phyloP scores from a whole-genome alignment of 352 stramenopile species.

The Phytophthora boehmeriae region DNA sequence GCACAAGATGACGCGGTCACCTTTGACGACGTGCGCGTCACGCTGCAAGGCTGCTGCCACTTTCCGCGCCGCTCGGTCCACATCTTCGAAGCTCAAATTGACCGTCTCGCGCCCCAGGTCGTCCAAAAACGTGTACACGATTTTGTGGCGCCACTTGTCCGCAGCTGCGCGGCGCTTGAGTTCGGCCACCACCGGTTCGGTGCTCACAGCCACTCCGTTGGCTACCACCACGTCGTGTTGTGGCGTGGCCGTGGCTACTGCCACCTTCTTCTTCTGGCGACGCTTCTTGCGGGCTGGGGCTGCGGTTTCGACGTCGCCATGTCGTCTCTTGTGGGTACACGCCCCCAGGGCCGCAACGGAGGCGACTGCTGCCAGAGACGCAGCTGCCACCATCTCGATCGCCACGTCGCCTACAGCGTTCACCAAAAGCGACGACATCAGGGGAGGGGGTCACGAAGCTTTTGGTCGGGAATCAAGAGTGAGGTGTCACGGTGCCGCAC shows the following conservation, averaged over 20 bases:
- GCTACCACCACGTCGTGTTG: constrained; percentile 33
- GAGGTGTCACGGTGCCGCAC: background rate
- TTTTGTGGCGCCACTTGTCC: constrained; percentile 58
- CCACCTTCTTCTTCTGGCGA: constrained; percentile 24
- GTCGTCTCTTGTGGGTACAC: constrained; percentile 38
- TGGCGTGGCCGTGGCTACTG: background rate
- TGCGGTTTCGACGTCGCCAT: constrained; percentile 1
- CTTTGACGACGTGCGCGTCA: constrained; percentile 51
- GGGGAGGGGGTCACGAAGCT: background rate
- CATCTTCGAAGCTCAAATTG: constrained; percentile 75
- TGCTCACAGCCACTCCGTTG: constrained; percentile 37
- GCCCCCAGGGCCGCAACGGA: constrained; percentile 42
- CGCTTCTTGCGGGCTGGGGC: constrained; percentile 40
- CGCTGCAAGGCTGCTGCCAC: constrained; percentile 67
- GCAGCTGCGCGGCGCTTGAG: constrained; percentile 51
- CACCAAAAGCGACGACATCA: constrained; percentile 41
- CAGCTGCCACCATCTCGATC: constrained; percentile 54
- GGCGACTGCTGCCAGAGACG: constrained; percentile 48
- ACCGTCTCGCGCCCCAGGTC: constrained; percentile 65
- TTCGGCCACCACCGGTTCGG: constrained; percentile 49
- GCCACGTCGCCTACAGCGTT: constrained; percentile 47
- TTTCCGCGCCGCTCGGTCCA: constrained; percentile 64
- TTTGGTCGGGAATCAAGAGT: background rate
- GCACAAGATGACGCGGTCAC: constrained; percentile 79
- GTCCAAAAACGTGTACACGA: constrained; percentile 87